phyloP scores from a whole-genome alignment of 2,329 filamentous ascomycete genomes.

The Rutstroemia sydowiana region DNA sequence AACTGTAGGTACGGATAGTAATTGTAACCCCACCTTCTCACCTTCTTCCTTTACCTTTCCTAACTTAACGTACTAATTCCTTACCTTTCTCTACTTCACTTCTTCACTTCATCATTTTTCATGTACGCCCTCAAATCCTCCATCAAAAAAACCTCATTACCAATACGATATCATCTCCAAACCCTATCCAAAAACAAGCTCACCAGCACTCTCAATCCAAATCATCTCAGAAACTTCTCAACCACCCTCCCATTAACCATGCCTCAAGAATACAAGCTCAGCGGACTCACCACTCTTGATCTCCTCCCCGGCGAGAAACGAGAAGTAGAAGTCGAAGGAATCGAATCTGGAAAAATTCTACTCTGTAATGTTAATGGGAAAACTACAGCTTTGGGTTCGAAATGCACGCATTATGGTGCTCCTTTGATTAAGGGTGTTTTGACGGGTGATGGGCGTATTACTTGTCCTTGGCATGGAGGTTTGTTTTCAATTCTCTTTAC shows the following conservation, averaged over 20 bases:
- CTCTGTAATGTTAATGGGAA: conserved; percentile 71
- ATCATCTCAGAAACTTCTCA: too few relatives aligned
- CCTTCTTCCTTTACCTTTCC: neutral
- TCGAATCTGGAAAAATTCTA: conserved; percentile 79
- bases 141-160: neutral
- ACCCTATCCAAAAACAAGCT: too few relatives aligned
- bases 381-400: conserved; percentile 72
- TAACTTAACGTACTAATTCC: neutral
- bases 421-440: conserved; percentile 82
- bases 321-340: conserved; percentile 83
- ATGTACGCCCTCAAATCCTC: conserved; percentile 5
- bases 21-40: neutral
- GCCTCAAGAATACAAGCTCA: conserved; percentile 60
- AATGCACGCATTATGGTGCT: conserved; percentile 88
- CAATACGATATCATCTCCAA: too few relatives aligned
- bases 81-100: too few relatives aligned
- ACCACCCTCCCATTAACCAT: conserved; percentile 22
- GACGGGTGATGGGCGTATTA: conserved; percentile 72
- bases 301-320: conserved; percentile 76
- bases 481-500: conserved; percentile 22
- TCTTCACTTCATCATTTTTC: too few relatives aligned
- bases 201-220: too few relatives aligned
- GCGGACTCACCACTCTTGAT: conserved; percentile 66
- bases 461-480: conserved; percentile 97
- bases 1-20: too few relatives aligned